Evolutionary conservation across 768 basidiomycete species (phyloP), one percentile per base, ranked within the genome.

Genomic region (Coprinopsis sp.): DNA sequence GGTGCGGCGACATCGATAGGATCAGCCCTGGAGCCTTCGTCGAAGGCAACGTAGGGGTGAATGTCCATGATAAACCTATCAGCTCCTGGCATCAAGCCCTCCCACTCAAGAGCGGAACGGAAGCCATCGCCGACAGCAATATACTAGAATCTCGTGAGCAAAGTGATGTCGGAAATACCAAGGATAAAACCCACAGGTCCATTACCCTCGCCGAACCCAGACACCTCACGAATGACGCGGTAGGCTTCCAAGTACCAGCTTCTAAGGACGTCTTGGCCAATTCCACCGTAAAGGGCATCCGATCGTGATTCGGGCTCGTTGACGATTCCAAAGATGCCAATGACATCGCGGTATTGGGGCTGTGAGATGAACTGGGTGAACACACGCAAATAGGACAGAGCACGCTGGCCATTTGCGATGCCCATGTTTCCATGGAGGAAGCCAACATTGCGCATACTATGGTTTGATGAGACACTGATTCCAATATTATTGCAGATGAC

Each of bases 341-440:
- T 67, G 10, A 90, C 79, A 70, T 53, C 54, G 24, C 52, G 58
- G 48, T 68, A 70, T 48, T 69, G 58, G 12, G 83, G 79, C 61
- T 91, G 87, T 3, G 79, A 77, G 61, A 94, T 82, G 70, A 95
- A 95, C 66, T 88, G 84, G 37, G 78, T 75, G 52, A 88, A 64
- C 29, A 83, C 72, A 19, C 91, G 77, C 51, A 93, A 80, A 55
- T 86, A 83, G 61, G 86, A 77, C 30, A 92, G 68, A 12, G 84
- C 75, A 19, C 91, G 74, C 62, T 92, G 76, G 7, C 86, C 91
- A 58, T 93, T 93, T 34, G 89, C 88, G 37, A 91, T 55, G 14
- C 91, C 91, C 91, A 92, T 92, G 44, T 82, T 79, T 14, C 84
- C 82, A 45, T 70, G 63, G 52, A 86, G 51, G 51, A 82, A 77